Percentiles rank a stretch among this genome's conserved stretches.
These are phyloP conservation scores for Puccinia polysora DNA, from an alignment of 1,284 basidiomycete species.

Conservation along the genomic window DNA sequence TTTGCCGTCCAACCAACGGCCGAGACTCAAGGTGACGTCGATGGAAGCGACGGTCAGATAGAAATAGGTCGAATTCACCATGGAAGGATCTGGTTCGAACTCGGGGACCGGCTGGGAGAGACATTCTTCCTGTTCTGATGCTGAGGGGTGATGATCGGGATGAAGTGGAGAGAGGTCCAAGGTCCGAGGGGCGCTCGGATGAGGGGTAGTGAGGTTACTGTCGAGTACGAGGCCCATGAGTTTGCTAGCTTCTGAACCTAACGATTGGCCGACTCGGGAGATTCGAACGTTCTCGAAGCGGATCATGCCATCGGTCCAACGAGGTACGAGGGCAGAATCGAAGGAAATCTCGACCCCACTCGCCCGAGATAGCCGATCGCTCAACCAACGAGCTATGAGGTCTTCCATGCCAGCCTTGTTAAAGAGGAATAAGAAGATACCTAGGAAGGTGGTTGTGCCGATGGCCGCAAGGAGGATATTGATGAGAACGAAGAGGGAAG, in stretches of 20 bases:
- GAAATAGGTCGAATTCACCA: constrained; percentile 74
- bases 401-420: constrained; percentile 90
- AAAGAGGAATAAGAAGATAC: constrained; percentile 78
- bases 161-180: constrained; percentile 40
- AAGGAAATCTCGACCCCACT: constrained; percentile 93
- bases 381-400: constrained; percentile 80
- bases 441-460: constrained; percentile 95
- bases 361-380: constrained; percentile 85
- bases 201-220: constrained; percentile 44
- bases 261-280: constrained; percentile 61
- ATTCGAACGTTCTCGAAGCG: constrained; percentile 96
- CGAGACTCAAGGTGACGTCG: constrained; percentile 89
- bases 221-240: constrained; percentile 43
- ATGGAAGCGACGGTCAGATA: constrained; percentile 88
- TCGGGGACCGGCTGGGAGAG: constrained; percentile 18
- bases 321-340: constrained; percentile 94
- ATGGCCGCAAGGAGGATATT: constrained; percentile 89
- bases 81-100: neutral
- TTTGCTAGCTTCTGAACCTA: constrained; percentile 39
- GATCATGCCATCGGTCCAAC: constrained; percentile 84
- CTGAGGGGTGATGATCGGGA: constrained; percentile 24
- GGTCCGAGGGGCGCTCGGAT: constrained; percentile 52
- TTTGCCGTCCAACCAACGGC: constrained; percentile 91
- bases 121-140: constrained; percentile 32
- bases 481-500: constrained; percentile 89